These are phyloP conservation scores for Vanrija pseudolonga DNA, from an alignment of 1,284 basidiomycete species.

Conservation along the genomic window DNA sequence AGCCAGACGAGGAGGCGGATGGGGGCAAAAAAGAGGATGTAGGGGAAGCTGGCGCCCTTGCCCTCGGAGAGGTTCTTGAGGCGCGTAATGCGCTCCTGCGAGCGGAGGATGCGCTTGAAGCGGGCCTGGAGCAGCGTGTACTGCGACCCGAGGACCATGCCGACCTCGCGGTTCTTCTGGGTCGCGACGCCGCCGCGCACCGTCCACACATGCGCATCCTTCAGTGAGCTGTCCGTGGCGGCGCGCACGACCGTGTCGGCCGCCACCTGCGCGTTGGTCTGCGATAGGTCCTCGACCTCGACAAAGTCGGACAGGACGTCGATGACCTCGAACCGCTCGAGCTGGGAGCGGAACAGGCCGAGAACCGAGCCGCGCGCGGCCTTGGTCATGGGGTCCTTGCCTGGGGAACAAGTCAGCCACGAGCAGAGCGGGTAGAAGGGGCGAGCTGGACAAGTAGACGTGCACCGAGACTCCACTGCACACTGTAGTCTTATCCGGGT, in stretches of 20 bases:
- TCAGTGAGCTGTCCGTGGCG: too few relatives aligned
- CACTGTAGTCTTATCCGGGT: too few relatives aligned
- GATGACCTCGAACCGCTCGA: neutral
- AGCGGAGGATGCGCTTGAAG: conserved; percentile 53
- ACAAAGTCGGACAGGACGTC: neutral
- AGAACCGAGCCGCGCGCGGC: neutral
- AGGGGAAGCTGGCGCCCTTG: too few relatives aligned
- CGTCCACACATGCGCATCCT: too few relatives aligned
- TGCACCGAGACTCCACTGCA: too few relatives aligned
- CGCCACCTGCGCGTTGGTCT: neutral
- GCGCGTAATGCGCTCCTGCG: too few relatives aligned
- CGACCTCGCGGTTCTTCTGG: too few relatives aligned
- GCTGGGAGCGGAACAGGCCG: neutral
- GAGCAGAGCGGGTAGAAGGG: neutral
- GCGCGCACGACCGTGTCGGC: neutral
- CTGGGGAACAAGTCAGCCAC: neutral
- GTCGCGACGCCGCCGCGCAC: too few relatives aligned
- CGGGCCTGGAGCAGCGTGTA: conserved; percentile 82
- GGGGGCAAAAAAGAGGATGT: too few relatives aligned
- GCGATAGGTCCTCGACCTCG: neutral
- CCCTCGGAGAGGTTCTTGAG: too few relatives aligned
- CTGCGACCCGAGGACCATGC: conserved; percentile 61
- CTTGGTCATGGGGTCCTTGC: neutral
- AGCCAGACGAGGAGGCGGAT: too few relatives aligned
- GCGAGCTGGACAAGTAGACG: too few relatives aligned